Evolutionary conservation across 1,139 yeast species (phyloP).

Genomic region (Pichia sp.): DNA sequence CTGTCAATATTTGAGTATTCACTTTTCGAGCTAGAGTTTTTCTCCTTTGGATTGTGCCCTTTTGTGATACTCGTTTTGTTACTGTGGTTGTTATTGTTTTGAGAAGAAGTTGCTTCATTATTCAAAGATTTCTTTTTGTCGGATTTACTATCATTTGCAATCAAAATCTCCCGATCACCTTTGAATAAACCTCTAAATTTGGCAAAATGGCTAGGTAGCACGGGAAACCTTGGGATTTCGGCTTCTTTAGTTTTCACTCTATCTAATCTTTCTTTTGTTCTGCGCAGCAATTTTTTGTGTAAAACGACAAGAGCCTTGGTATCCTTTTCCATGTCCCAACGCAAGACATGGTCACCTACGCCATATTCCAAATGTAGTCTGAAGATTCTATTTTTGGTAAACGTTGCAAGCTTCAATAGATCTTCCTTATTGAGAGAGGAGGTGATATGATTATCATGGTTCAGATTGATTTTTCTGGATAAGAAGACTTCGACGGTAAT

Average conservation of each 20-base stretch:
- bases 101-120: neutral
- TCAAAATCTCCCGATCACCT: constrained; percentile 4
- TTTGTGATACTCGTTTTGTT: neutral
- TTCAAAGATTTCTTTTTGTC: neutral
- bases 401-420: constrained; percentile 6
- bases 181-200: constrained; percentile 14
- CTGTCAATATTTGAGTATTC: neutral
- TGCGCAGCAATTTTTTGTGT: constrained; percentile 57
- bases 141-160: neutral
- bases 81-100: neutral
- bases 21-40: neutral
- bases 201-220: constrained; percentile 10
- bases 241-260: constrained; percentile 29
- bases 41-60: neutral
- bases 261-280: constrained; percentile 33
- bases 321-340: constrained; percentile 76
- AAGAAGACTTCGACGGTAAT: constrained; percentile 34
- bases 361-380: constrained; percentile 82
- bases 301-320: constrained; percentile 65
- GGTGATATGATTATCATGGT: neutral
- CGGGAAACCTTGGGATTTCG: constrained; percentile 43
- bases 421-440: constrained; percentile 4
- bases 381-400: constrained; percentile 44
- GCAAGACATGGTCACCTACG: constrained; percentile 69
- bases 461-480: neutral